A percentile compares a stretch with the other conserved stretches of the same genome.
These are phyloP conservation scores for Xylaria polymorpha DNA, from an alignment of 2,329 filamentous ascomycete genomes.

Conservation along the genomic window DNA sequence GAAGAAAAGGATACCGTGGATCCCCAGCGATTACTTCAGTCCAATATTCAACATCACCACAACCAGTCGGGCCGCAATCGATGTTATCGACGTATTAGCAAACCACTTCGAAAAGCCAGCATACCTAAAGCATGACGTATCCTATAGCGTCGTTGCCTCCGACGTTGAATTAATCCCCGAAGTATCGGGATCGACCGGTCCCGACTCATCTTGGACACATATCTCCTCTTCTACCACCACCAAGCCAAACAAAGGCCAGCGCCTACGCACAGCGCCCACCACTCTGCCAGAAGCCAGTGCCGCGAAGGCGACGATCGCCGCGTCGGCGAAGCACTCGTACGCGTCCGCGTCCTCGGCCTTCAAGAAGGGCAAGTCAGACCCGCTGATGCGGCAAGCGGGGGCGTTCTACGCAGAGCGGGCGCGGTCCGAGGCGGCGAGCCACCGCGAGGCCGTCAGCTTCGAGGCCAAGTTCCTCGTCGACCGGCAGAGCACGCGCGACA, in stretches of 20 bases:
- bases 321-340: conserved; percentile 46
- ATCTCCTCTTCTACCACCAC: neutral
- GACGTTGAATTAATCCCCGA: conserved; percentile 31
- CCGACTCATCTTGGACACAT: conserved; percentile 1
- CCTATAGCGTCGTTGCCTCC: conserved; percentile 47
- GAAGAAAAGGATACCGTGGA: conserved; percentile 54
- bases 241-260: neutral
- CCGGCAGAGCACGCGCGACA: conserved; percentile 68
- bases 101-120: conserved; percentile 57
- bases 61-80: conserved; percentile 46
- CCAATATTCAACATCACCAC: conserved; percentile 57
- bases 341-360: conserved; percentile 56
- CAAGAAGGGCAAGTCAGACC: conserved; percentile 71
- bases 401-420: conserved; percentile 79
- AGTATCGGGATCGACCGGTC: conserved; percentile 1
- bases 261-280: conserved; percentile 11
- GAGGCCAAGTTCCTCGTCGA: conserved; percentile 78
- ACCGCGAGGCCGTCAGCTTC: conserved; percentile 68
- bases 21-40: conserved; percentile 58
- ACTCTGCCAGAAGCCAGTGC: conserved; percentile 38
- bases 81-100: conserved; percentile 57
- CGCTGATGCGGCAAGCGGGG: conserved; percentile 78
- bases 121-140: conserved; percentile 49
- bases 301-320: conserved; percentile 36
- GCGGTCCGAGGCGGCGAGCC: conserved; percentile 69